phyloP scores from a whole-genome alignment of 495 filamentous ascomycete genomes.

The Lophiotrema nucula region DNA sequence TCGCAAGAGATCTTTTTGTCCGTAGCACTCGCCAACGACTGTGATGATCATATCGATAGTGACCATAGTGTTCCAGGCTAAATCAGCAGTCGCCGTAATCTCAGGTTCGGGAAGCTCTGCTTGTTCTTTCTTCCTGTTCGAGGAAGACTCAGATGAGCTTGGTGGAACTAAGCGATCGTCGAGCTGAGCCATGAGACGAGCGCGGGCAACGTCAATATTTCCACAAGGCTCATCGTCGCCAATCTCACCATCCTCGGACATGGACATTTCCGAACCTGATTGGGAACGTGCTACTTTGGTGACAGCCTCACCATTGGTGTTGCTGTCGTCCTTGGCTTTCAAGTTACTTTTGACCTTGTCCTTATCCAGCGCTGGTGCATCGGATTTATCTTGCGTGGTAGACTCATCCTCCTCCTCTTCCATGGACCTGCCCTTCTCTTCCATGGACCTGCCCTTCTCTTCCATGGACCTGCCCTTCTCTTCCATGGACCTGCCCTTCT shows the following conservation, averaged over 20 bases:
- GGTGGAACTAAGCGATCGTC: slow-evolving; percentile 21
- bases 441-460: no score
- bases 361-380: background rate
- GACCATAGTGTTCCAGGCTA: slow-evolving; percentile 20
- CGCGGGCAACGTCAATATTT: slow-evolving; percentile 58
- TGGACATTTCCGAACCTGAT: slow-evolving; percentile 21
- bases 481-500: background rate
- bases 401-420: no score
- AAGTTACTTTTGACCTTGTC: no score
- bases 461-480: background rate
- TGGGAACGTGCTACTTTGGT: background rate
- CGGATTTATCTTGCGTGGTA: background rate
- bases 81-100: slow-evolving; percentile 44
- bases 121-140: no score
- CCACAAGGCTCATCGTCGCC: background rate
- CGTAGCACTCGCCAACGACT: slow-evolving; percentile 84
- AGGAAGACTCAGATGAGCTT: background rate
- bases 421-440: no score
- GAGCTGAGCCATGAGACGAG: slow-evolving; percentile 54
- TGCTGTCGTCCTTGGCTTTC: no score
- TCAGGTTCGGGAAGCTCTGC: slow-evolving; percentile 19
- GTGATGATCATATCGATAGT: slow-evolving; percentile 81
- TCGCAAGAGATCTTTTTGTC: slow-evolving; percentile 81
- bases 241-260: slow-evolving; percentile 14
- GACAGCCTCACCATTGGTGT: background rate